A percentile compares a stretch with the other conserved stretches of the same genome.
phyloP scores from a whole-genome alignment of 2,329 filamentous ascomycete genomes.

The Colletotrichum costaricense region DNA sequence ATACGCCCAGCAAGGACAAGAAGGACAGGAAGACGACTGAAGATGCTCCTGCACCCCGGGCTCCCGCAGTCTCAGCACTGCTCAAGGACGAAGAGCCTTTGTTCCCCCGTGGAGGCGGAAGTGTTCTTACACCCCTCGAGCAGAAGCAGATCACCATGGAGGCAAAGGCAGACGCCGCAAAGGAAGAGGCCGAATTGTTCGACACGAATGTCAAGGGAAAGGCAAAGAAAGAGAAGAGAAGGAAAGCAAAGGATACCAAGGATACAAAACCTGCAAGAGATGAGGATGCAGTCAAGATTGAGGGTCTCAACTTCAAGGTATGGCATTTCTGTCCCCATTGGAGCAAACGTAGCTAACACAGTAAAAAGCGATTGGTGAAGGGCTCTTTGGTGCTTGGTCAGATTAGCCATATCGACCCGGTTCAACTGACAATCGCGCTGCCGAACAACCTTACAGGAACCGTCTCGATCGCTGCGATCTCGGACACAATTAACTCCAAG shows the following conservation, averaged over 20 bases:
- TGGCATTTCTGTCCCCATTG: slow-evolving; percentile 33
- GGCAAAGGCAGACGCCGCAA: slow-evolving; percentile 90
- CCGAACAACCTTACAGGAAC: slow-evolving; percentile 95
- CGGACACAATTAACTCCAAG: slow-evolving; percentile 79
- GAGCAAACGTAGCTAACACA: slow-evolving; percentile 44
- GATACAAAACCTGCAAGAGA: slow-evolving; percentile 59
- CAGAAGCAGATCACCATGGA: slow-evolving; percentile 97
- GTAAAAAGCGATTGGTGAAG: slow-evolving; percentile 77
- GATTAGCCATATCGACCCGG: slow-evolving; percentile 81
- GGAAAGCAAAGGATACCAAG: slow-evolving; percentile 63
- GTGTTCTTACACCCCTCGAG: slow-evolving; percentile 90
- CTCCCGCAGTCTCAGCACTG: slow-evolving; percentile 53
- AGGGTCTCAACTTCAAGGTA: slow-evolving; percentile 92
- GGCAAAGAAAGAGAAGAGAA: slow-evolving; percentile 66
- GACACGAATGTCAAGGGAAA: slow-evolving; percentile 59
- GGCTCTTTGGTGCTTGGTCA: slow-evolving; percentile 92
- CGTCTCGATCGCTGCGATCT: slow-evolving; percentile 92
- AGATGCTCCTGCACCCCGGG: slow-evolving; percentile 43
- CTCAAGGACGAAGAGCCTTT: slow-evolving; percentile 84
- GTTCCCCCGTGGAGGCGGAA: slow-evolving; percentile 93
- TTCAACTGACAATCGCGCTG: slow-evolving; percentile 83
- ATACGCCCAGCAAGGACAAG: slow-evolving; percentile 47
- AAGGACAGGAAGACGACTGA: slow-evolving; percentile 47
- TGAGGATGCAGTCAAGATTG: slow-evolving; percentile 76
- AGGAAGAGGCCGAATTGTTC: slow-evolving; percentile 77